Evolutionary conservation across 768 basidiomycete species (phyloP), one percentile per base, ranked within the genome.

Genomic region (Collybia sordida): DNA sequence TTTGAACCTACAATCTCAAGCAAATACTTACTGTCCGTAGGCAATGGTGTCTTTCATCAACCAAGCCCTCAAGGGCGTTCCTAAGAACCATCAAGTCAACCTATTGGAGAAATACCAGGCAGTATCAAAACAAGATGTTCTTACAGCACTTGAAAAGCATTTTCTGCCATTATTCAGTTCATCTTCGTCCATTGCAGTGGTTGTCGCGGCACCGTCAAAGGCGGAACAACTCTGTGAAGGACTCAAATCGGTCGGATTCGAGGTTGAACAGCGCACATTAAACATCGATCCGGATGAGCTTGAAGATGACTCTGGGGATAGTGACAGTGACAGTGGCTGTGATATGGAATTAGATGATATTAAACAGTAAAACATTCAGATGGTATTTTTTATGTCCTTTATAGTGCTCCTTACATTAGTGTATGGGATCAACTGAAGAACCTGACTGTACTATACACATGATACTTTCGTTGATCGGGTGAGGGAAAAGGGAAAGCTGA

Each of bases 121-220:
- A n/a, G 80, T 98, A 50, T 88, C 86, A 15, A 85, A 86, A 60
- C 80, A 82, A 4, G 86, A 97, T 52, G 85, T 98, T 45, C 64
- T 93, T 14, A 69, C 64, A 5, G 79, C 80, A 4, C 75, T 98
- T 51, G 67, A 76, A 55, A 85, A 77, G 50, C 85, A 93, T 67
- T 83, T 97, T 71, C 64, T 94, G 24, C 92, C 95, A 0, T 71
- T 98, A 41, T 98, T 99, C 69, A 77, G 85, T 54, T 65, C 93
- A 0, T 72, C 78, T 3, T 79, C 85, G 0, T 93, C 92, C 8
- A 78, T 91, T 24, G 89, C 85, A 0, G 85, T 91, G 12, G 85
- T 91, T 15, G 88, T 93, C 19, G 90, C 90, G 17, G 83, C 92
- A 5, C 88, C 93, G 18, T 81, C 84, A 7, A 94, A 95, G 63